phyloP scores from a whole-genome alignment of 139 green algal species.

The Chloropicon primus region DNA sequence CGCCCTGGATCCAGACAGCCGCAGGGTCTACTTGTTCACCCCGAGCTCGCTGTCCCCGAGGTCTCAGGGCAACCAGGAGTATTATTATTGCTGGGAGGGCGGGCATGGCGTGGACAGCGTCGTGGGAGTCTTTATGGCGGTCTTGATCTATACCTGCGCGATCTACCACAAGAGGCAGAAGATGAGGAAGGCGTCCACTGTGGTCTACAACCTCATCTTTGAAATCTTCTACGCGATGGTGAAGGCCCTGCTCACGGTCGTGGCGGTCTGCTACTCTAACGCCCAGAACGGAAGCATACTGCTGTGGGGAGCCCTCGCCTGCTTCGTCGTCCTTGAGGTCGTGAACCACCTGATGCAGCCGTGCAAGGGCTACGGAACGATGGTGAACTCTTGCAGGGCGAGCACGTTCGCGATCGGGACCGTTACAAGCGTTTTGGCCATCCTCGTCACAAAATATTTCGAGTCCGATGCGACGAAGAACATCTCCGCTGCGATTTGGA shows the following conservation, averaged over 20 bases:
- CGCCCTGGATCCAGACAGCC: not conserved
- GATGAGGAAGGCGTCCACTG: not conserved
- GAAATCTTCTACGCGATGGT: not conserved
- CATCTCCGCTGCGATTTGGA: not conserved
- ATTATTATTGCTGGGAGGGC: not conserved
- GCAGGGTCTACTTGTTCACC: not conserved
- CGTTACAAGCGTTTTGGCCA: not conserved
- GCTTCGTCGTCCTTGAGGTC: not conserved
- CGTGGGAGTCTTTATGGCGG: not conserved
- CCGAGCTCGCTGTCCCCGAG: not conserved
- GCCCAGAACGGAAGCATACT: not conserved
- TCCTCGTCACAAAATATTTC: not conserved
- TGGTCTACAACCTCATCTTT: not conserved
- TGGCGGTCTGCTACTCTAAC: not conserved
- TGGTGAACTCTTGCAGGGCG: not conserved
- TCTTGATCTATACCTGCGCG: not conserved
- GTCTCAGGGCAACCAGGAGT: not conserved
- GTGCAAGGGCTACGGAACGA: not conserved
- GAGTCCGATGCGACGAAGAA: not conserved
- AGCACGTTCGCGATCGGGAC: not conserved
- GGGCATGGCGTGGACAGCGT: not conserved
- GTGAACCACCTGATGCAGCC: not conserved
- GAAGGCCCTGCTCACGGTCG: not conserved
- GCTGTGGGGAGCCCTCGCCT: not conserved
- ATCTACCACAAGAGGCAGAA: not conserved